Conservation (phyloP, 2,329 filamentous ascomycete genomes). For the Trichoderma aggressivum region DNA sequence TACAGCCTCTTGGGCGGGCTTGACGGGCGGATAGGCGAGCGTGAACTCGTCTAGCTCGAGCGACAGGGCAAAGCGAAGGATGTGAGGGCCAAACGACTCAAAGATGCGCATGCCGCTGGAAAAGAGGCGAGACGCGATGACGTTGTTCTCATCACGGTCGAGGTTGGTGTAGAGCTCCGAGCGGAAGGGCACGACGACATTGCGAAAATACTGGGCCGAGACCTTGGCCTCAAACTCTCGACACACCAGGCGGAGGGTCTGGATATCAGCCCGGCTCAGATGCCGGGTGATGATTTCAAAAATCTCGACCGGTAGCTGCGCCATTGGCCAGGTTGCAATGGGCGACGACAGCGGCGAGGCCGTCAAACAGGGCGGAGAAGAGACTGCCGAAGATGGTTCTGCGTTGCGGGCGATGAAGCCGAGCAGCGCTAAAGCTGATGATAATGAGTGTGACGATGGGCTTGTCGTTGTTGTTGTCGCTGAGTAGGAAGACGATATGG, state of each 20-base stretch:
- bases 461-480: background rate
- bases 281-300: slow-evolving; percentile 55
- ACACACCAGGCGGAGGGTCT: slow-evolving; percentile 59
- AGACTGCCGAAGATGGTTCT: background rate
- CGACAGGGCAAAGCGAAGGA: slow-evolving; percentile 62
- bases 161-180: slow-evolving; percentile 55
- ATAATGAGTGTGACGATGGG: background rate
- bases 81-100: slow-evolving; percentile 56
- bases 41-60: slow-evolving; percentile 61
- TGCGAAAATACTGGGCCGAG: slow-evolving; percentile 56
- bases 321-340: slow-evolving; percentile 31
- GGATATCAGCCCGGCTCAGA: slow-evolving; percentile 56
- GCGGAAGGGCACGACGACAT: slow-evolving; percentile 63
- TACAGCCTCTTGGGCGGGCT: slow-evolving; percentile 52
- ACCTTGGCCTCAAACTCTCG: slow-evolving; percentile 55
- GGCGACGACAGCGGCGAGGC: slow-evolving; percentile 29
- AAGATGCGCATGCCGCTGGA: slow-evolving; percentile 58
- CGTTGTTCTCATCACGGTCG: slow-evolving; percentile 24
- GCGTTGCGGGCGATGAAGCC: background rate
- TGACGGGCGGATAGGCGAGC: slow-evolving; percentile 51
- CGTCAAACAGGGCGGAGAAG: background rate
- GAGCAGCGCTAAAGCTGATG: slow-evolving; percentile 2
- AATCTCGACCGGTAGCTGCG: slow-evolving; percentile 56
- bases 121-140: slow-evolving; percentile 29
- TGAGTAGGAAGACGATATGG: background rate